phyloP scores from a whole-genome alignment of 495 filamentous ascomycete genomes.

The Aspergillus incahuasiensis region DNA sequence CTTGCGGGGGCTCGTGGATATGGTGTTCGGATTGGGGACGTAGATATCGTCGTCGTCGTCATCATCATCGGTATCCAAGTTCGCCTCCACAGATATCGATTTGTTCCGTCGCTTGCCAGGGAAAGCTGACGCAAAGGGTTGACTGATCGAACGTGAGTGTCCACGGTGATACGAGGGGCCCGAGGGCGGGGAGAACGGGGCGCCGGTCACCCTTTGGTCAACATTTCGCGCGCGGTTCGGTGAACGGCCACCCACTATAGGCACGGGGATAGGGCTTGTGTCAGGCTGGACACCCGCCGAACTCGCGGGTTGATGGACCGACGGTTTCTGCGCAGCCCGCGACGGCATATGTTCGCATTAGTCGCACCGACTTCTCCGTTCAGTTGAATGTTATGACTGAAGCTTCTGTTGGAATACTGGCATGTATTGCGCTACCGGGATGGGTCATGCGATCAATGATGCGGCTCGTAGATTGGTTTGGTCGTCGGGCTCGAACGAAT shows the following conservation, averaged over 20 bases:
- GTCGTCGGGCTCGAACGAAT: too few species aligned
- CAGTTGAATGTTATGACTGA: not conserved
- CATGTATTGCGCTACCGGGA: not conserved
- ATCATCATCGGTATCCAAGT: constrained; percentile 40
- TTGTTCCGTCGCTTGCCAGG: constrained; percentile 51
- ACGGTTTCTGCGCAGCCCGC: constrained; percentile 32
- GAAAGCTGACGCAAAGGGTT: constrained; percentile 66
- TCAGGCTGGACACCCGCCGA: constrained; percentile 14
- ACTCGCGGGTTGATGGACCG: constrained; percentile 28
- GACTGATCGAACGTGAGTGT: constrained; percentile 70
- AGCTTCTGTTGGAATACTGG: not conserved
- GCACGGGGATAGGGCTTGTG: constrained; percentile 20
- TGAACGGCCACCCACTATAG: constrained; percentile 18
- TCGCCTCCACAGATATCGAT: constrained; percentile 23
- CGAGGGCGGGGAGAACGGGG: constrained; percentile 12
- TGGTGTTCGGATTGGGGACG: constrained; percentile 20
- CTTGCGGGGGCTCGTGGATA: constrained; percentile 33
- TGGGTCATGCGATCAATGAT: not conserved
- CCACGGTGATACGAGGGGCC: constrained; percentile 28
- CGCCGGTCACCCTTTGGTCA: not conserved
- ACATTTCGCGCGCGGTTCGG: constrained; percentile 29
- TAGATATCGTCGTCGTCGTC: constrained; percentile 37
- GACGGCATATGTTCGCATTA: constrained; percentile 42
- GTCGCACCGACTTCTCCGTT: constrained; percentile 6
- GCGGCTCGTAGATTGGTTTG: not conserved